Evolutionary conservation across 2,329 filamentous ascomycete genomes (phyloP).

Genomic region (Xylariomycetidae sp.): DNA sequence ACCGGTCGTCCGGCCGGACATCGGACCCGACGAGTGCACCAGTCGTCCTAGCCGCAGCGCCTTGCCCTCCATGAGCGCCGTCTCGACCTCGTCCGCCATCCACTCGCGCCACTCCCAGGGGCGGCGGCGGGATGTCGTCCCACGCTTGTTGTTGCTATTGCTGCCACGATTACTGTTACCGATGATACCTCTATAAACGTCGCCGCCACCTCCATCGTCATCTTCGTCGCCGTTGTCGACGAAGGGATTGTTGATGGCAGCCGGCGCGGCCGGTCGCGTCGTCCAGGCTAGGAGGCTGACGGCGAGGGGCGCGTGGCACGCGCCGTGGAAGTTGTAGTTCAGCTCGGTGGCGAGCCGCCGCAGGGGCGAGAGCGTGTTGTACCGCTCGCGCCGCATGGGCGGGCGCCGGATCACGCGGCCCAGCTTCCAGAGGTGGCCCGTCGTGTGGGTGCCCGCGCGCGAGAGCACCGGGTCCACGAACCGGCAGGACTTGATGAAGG

Average conservation of each 20-base stretch:
- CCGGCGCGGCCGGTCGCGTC: conserved; percentile 3
- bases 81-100: conserved; percentile 21
- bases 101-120: conserved; percentile 17
- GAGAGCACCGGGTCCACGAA: conserved; percentile 20
- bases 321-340: conserved; percentile 14
- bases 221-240: neutral
- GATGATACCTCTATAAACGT: too few relatives aligned
- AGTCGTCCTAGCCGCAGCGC: conserved; percentile 19
- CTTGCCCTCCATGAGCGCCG: conserved; percentile 19
- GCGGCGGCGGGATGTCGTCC: conserved; percentile 6
- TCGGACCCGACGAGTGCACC: conserved; percentile 13
- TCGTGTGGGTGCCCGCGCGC: conserved; percentile 13
- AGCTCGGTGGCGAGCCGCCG: conserved; percentile 19
- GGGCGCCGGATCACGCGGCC: conserved; percentile 19
- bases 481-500: conserved; percentile 25
- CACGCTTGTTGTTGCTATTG: too few relatives aligned
- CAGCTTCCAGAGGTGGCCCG: conserved; percentile 22
- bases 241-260: conserved; percentile 6
- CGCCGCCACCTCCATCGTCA: too few relatives aligned
- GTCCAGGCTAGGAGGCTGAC: conserved; percentile 9
- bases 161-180: too few relatives aligned
- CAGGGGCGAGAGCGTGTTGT: conserved; percentile 14
- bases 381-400: conserved; percentile 18
- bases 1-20: too few relatives aligned
- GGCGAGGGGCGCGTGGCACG: conserved; percentile 16